Base-by-base conservation (phyloP, 176 grass and related monocot genomes). In the Metroxylon sagu region DNA sequence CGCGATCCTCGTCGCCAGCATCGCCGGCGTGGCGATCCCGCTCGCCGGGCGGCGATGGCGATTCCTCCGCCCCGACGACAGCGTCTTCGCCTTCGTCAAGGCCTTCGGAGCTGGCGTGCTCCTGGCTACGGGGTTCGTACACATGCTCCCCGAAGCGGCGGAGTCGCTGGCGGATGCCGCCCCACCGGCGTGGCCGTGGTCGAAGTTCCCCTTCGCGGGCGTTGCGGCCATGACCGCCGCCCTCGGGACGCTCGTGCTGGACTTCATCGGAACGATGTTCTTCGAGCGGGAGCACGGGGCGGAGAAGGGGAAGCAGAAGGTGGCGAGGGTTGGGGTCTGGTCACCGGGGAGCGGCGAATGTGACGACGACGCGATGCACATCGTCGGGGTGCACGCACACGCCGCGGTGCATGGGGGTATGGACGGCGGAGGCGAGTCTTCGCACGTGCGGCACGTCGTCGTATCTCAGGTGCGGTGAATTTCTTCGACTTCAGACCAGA, bases 191-290 rank as follows among this genome's bases (percentile, higher is more conserved):
- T 1, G 3, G 29, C 82, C 82, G 0, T 88, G 83, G 87, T 49
- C 67, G 0, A 19, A 16, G 16, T 97, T 97, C 72, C 92, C 92
- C 39, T 85, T 97, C 68, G 49, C 87, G 1, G 80, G 87, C 1
- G 90, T 97, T 74, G 80, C 76, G 14, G 87, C 92, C 59, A 97
- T 97, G 92, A 5, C 67, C 65, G 80, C 92, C 31, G 80, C 83
- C 1, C 83, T 97, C 49, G 81, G 31, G 29, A 97, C 87, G 21
- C 78, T 97, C 2, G 80, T 88, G 30, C 70, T 86, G 64, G 92
- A 97, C 69, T 79, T 88, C 68, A 4, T 84, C 1, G 79, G 66
- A 14, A 97, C 92, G 29, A 71, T 66, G 66, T 85, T 80, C 77
- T 90, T 87, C 57, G 92, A 96, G 72, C 25, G 35, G 59, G 85